A percentile compares a stretch with the other conserved stretches of the same genome.
Conservation (phyloP, 805 yeast genomes). For the Saccharomyces eubayanus region DNA sequence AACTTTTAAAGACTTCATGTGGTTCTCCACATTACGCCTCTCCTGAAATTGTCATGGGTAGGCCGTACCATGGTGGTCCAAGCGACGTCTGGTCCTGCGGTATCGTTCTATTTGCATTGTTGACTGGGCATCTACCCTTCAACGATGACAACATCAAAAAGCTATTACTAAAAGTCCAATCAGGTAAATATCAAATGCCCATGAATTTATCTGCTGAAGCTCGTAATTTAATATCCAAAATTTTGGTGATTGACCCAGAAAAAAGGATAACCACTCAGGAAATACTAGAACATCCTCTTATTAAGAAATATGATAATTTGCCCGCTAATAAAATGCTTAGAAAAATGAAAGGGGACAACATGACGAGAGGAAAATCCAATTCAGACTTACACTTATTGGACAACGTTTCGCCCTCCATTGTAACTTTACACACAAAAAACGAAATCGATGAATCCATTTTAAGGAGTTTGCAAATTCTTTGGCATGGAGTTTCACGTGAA, state of each 20-base stretch:
- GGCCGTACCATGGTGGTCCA: slow-evolving; percentile 73
- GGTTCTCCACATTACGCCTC: slow-evolving; percentile 88
- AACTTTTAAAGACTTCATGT: slow-evolving; percentile 69
- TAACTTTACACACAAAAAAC: slow-evolving; percentile 24
- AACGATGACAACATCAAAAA: slow-evolving; percentile 75
- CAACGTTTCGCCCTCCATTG: slow-evolving; percentile 9
- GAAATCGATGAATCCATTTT: slow-evolving; percentile 68
- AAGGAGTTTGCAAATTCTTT: slow-evolving; percentile 64
- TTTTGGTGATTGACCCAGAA: slow-evolving; percentile 64
- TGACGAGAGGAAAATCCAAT: slow-evolving; percentile 20
- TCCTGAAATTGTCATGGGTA: slow-evolving; percentile 76
- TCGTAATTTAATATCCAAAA: slow-evolving; percentile 51
- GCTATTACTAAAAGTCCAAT: slow-evolving; percentile 63
- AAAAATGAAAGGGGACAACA: background rate
- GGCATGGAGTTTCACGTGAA: slow-evolving; percentile 69
- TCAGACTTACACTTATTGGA: slow-evolving; percentile 22
- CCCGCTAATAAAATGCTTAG: slow-evolving; percentile 15
- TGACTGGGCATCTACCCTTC: slow-evolving; percentile 76
- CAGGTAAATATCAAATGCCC: slow-evolving; percentile 71
- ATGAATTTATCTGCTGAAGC: slow-evolving; percentile 54
- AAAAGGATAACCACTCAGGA: slow-evolving; percentile 61
- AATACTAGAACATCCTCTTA: slow-evolving; percentile 68
- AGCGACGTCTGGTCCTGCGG: slow-evolving; percentile 89
- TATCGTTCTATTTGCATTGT: slow-evolving; percentile 65
- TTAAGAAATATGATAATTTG: slow-evolving; percentile 50